Base-by-base conservation (phyloP, 306 rosid species). In the Vicia faba region DNA sequence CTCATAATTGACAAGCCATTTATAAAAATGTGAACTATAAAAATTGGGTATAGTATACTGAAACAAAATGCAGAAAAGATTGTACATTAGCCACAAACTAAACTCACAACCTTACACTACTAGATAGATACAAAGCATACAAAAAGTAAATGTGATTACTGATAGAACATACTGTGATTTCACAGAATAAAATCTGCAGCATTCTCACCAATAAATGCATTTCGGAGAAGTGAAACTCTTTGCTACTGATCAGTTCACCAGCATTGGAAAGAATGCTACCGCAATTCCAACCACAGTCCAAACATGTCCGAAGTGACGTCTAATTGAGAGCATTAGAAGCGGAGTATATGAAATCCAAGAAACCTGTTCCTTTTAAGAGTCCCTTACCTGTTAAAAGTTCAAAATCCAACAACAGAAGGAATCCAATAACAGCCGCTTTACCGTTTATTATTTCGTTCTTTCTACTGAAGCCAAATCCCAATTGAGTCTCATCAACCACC, bases 321-420 rank as follows among this genome's bases (percentile, higher is more conserved):
- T 87, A 84, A 18, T 83, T 82, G 74, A 89, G 74, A 71, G 92
- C 85, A 69, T 92, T 83, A 26, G 96, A 79, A 1, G 64, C 67
- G 1, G 90, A 80, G 68, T 92, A 86, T 61, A 92, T 63, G 68
- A 92, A 92, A 84, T 92, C 98, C 84, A 92, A 87, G 89, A 92
- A 92, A 43, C 95, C 98, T 0, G 98, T 92, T 61, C 98, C 98
- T 85, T 87, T 87, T 14, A 92, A 77, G 78, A 92, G 81, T 45
- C 98, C 96, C 66, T 92, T 92, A 35, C 98, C 98, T 59, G 98
- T 92, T 76, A 92, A 81, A 53, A 92, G 95, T 78, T 92, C 98
- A 75, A 92, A 83, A 87, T 92, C 98, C 76, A 92, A 83, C 81
- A 89, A 78, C 72, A 92, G 18, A 8, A 92, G 86, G 88, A 92